These are phyloP conservation scores for Solanum dulcamara DNA, from an alignment of 257 asterid species.

Conservation along the genomic window DNA sequence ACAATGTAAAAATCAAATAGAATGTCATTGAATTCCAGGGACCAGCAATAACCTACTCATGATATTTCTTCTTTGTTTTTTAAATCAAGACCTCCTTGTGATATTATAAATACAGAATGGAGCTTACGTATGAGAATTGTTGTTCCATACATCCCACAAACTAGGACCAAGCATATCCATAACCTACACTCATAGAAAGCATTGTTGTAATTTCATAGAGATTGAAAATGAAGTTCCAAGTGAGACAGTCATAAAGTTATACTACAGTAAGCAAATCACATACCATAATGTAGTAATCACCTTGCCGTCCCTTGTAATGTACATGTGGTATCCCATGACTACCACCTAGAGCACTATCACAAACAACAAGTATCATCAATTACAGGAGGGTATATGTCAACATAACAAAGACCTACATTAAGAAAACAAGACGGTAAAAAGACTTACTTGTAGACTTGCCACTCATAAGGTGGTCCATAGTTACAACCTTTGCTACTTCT, in stretches of 20 bases:
- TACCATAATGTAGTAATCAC: constrained; percentile 76
- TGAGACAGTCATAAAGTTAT: background rate
- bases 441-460: constrained; percentile 70
- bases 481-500: constrained; percentile 79
- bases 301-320: constrained; percentile 60
- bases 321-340: constrained; percentile 78
- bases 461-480: constrained; percentile 72
- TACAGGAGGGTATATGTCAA: background rate
- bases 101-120: background rate
- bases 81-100: background rate
- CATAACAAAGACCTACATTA: background rate
- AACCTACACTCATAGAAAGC: constrained; percentile 42
- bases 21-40: background rate
- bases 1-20: background rate
- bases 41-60: background rate
- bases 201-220: background rate
- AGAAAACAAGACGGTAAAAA: background rate
- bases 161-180: constrained; percentile 98
- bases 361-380: background rate
- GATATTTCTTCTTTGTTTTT: background rate
- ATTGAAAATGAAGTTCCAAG: background rate
- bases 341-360: constrained; percentile 53
- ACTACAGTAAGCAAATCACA: background rate
- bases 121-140: constrained; percentile 54
- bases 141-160: constrained; percentile 81